A percentile compares a stretch with the other conserved stretches of the same genome.
Evolutionary conservation across 495 filamentous ascomycete species (phyloP).

Genomic region (Poronia punctata): DNA sequence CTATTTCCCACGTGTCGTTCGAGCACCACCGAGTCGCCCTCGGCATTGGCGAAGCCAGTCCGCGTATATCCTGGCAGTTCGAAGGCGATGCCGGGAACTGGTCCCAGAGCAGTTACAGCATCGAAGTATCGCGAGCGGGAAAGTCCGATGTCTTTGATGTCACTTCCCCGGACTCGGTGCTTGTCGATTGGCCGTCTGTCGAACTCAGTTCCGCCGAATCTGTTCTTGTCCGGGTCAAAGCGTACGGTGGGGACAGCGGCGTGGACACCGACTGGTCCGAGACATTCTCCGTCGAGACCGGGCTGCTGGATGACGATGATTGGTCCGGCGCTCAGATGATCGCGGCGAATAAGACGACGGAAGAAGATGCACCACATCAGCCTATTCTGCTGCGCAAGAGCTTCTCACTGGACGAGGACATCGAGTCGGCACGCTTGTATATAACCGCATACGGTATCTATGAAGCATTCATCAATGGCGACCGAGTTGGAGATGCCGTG

Average conservation of each 20-base stretch:
- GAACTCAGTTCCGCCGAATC: constrained; percentile 36
- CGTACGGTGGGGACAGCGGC: constrained; percentile 18
- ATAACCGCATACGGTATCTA: constrained; percentile 47
- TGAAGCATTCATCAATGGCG: constrained; percentile 43
- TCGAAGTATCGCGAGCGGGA: constrained; percentile 15
- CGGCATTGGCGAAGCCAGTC: constrained; percentile 19
- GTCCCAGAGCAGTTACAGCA: constrained; percentile 19
- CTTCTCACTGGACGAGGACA: constrained; percentile 12
- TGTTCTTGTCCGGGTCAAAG: constrained; percentile 33
- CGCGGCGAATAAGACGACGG: constrained; percentile 19
- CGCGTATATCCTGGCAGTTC: constrained; percentile 28
- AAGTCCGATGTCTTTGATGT: constrained; percentile 17
- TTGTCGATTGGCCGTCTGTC: constrained; percentile 45
- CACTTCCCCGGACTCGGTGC: constrained; percentile 31
- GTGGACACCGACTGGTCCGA: constrained; percentile 33
- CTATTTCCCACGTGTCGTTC: constrained; percentile 24
- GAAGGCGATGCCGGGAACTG: constrained; percentile 16
- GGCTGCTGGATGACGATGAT: constrained; percentile 27
- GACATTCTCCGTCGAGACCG: constrained; percentile 31
- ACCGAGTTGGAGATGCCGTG: constrained; percentile 31
- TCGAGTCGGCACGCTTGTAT: constrained; percentile 34
- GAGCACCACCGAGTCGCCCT: constrained; percentile 25
- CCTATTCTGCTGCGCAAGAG: constrained; percentile 19
- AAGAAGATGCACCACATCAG: constrained; percentile 13
- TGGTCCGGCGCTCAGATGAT: constrained; percentile 37